Evolutionary conservation across 768 basidiomycete species (phyloP).

Genomic region (Tephrocybe sp.): DNA sequence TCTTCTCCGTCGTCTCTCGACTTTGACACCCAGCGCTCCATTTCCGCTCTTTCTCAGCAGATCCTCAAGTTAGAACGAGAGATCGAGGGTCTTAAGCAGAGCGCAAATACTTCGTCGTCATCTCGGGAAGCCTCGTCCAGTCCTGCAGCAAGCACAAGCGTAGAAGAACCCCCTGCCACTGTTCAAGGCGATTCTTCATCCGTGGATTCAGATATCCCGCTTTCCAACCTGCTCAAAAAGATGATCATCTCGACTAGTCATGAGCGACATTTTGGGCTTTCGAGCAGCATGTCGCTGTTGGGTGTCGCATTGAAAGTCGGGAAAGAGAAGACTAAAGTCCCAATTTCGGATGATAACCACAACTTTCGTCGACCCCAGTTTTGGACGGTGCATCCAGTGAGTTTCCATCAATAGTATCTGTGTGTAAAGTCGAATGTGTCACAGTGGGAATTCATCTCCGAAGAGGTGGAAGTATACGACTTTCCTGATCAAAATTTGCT

Average conservation of each 20-base stretch:
- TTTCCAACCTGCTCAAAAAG: slow-evolving; percentile 14
- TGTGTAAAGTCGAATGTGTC: slow-evolving; percentile 1
- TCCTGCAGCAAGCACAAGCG: neutral
- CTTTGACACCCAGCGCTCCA: slow-evolving; percentile 8
- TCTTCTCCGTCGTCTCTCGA: slow-evolving; percentile 8
- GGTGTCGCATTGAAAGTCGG: slow-evolving; percentile 17
- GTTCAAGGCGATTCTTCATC: neutral
- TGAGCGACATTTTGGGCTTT: slow-evolving; percentile 18
- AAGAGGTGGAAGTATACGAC: slow-evolving; percentile 20
- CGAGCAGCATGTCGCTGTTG: slow-evolving; percentile 17
- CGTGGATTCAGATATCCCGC: slow-evolving; percentile 3
- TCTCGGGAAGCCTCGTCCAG: slow-evolving; percentile 1
- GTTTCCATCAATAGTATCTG: slow-evolving; percentile 2
- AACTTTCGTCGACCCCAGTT: slow-evolving; percentile 12
- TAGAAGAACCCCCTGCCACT: neutral
- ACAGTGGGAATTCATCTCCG: slow-evolving; percentile 37
- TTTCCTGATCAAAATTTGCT: slow-evolving; percentile 54
- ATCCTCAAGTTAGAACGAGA: slow-evolving; percentile 16
- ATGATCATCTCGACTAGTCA: slow-evolving; percentile 13
- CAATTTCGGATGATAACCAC: neutral
- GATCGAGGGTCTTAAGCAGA: slow-evolving; percentile 11
- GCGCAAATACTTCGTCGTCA: neutral
- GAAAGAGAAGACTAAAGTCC: slow-evolving; percentile 7
- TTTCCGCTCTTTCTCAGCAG: slow-evolving; percentile 14
- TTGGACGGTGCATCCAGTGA: slow-evolving; percentile 17